Percentiles rank a stretch among this genome's conserved stretches.
phyloP scores from a whole-genome alignment of 306 rosid genomes.

The Heteromeles arbutifolia region DNA sequence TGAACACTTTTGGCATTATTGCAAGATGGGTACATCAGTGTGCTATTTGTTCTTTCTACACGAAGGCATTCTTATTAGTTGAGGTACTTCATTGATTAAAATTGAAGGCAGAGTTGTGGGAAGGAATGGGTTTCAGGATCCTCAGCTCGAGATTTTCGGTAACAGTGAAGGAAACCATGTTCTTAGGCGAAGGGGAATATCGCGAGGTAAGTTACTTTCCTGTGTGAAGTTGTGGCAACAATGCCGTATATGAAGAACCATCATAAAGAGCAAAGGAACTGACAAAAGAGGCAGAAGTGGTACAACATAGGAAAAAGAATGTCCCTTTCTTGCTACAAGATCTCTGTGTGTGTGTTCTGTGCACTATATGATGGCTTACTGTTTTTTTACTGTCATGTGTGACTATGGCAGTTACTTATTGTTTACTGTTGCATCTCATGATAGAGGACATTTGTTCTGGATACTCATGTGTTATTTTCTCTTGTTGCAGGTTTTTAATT shows the following conservation, averaged over 20 bases:
- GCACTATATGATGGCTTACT: neutral
- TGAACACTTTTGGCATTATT: slow-evolving; percentile 12
- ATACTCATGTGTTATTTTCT: neutral
- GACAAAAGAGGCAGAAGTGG: slow-evolving; percentile 9
- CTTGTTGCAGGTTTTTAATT: neutral
- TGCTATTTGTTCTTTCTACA: neutral
- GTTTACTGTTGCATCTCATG: neutral
- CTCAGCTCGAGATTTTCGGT: slow-evolving; percentile 5
- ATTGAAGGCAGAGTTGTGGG: neutral
- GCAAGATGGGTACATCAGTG: slow-evolving; percentile 1
- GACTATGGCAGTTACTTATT: no score
- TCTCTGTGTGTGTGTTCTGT: neutral
- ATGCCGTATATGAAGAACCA: neutral
- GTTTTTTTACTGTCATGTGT: no score
- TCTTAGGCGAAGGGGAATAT: slow-evolving; percentile 2
- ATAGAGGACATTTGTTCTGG: neutral
- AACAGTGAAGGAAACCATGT: neutral
- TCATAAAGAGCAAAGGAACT: slow-evolving; percentile 2
- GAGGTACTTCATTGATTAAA: neutral
- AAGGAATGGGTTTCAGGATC: neutral
- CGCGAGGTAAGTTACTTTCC: slow-evolving; percentile 5
- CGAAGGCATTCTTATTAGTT: no score
- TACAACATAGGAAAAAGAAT: neutral
- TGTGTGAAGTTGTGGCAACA: neutral
- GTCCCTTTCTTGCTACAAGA: neutral